phyloP scores from a whole-genome alignment of 2,329 filamentous ascomycete species.

The Sordariomycetes sp. region DNA sequence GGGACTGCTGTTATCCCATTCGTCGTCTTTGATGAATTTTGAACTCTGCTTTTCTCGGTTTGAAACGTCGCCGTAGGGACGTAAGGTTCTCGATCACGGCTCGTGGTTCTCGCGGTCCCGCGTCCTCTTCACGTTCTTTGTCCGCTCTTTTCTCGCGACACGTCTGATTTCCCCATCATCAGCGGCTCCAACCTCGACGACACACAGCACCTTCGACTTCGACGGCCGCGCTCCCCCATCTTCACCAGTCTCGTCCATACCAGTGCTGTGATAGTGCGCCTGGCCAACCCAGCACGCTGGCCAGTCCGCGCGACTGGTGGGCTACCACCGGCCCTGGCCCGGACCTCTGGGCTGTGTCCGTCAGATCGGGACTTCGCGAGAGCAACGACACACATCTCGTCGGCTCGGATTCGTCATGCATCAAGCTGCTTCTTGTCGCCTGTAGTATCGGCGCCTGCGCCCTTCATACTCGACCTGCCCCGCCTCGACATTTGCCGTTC shows the following conservation, averaged over 20 bases:
- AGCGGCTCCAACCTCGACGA: neutral
- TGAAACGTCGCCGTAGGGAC: neutral
- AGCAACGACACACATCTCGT: conserved; percentile 4
- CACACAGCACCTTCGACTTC: neutral
- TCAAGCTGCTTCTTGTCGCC: conserved; percentile 23
- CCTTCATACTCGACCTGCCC: conserved; percentile 23
- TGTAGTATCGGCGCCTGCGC: conserved; percentile 30
- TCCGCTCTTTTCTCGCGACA: neutral
- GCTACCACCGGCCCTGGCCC: neutral
- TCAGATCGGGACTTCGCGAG: neutral
- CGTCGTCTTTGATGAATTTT: neutral
- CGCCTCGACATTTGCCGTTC: conserved; percentile 2
- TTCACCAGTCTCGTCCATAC: neutral
- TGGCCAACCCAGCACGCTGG: neutral
- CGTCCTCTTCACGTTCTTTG: neutral
- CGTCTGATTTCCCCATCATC: neutral
- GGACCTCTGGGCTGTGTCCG: neutral
- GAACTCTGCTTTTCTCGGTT: neutral
- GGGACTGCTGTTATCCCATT: neutral
- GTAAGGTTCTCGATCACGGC: neutral
- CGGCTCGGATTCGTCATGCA: conserved; percentile 24
- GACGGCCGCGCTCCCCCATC: neutral
- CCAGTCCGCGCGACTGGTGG: neutral
- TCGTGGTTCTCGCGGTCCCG: neutral
- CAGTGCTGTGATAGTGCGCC: neutral